Evolutionary conservation across 75 land plant species (phyloP).

Genomic region (Pseudotsuga menziesii): DNA sequence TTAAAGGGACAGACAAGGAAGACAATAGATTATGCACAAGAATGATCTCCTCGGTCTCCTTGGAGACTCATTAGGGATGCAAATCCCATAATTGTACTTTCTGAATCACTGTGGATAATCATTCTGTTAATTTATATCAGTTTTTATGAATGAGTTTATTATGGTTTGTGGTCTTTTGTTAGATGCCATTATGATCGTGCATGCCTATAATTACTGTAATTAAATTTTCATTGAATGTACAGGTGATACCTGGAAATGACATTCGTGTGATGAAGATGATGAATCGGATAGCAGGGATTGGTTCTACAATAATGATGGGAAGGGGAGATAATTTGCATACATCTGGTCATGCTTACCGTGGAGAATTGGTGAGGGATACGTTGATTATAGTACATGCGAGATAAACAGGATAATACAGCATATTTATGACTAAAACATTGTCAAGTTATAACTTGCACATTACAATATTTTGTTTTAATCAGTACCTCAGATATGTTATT

Average conservation of each 20-base stretch:
- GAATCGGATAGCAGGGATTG: constrained; percentile 46
- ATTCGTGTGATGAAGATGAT: constrained; percentile 51
- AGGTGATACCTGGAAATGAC: constrained; percentile 55
- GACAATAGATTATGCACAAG: neutral
- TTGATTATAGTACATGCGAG: neutral
- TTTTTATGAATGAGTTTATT: neutral
- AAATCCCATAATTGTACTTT: neutral
- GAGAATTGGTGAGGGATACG: constrained; percentile 29
- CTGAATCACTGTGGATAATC: neutral
- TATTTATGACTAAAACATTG: neutral
- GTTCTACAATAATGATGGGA: constrained; percentile 36
- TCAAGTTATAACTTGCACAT: neutral
- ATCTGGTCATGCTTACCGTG: constrained; percentile 53
- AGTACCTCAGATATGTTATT: too few relatives aligned
- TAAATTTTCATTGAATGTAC: neutral
- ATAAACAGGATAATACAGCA: neutral
- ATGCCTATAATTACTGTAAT: neutral
- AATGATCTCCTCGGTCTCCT: neutral
- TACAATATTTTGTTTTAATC: neutral
- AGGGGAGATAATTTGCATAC: constrained; percentile 47
- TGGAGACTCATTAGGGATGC: neutral
- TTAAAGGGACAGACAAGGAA: neutral
- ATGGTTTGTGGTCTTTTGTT: neutral
- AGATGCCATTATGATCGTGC: neutral
- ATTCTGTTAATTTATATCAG: neutral